These are phyloP conservation scores for Suillus americanus DNA, from an alignment of 768 basidiomycete species.

Conservation along the genomic window DNA sequence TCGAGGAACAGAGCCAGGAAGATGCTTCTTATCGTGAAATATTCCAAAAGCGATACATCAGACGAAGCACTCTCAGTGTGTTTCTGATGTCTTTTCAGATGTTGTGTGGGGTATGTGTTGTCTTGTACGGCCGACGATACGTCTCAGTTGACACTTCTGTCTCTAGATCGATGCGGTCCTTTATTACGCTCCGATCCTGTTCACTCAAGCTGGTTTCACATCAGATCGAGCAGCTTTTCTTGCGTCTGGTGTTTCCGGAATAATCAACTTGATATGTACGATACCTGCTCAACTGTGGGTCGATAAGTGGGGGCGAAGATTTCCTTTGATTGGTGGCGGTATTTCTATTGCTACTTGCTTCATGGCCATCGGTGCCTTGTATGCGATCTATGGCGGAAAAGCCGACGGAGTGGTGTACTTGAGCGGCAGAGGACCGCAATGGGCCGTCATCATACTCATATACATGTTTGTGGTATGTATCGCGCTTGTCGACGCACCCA, in stretches of 20 bases:
- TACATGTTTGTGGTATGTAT: conserved; percentile 41
- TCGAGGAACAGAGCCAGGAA: conserved; percentile 23
- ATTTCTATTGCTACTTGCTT: conserved; percentile 37
- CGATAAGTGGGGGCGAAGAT: conserved; percentile 38
- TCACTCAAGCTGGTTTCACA: conserved; percentile 50
- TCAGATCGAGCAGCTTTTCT: conserved; percentile 47
- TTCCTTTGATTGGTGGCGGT: conserved; percentile 44
- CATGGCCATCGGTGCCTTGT: conserved; percentile 44
- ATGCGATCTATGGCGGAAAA: conserved; percentile 39
- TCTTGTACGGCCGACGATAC: background rate
- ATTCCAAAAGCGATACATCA: conserved; percentile 29
- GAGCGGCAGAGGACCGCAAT: conserved; percentile 25
- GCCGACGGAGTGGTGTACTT: conserved; percentile 23
- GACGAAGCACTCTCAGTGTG: conserved; percentile 39
- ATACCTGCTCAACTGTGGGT: conserved; percentile 38
- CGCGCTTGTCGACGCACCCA: background rate
- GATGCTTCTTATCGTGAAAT: conserved; percentile 25
- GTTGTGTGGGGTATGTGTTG: conserved; percentile 28
- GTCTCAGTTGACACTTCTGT: background rate
- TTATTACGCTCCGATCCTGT: conserved; percentile 47
- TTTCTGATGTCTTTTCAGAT: conserved; percentile 47
- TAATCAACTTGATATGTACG: conserved; percentile 41
- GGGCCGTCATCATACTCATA: conserved; percentile 45
- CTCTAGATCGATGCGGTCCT: conserved; percentile 27
- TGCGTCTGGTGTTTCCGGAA: conserved; percentile 49